These are phyloP conservation scores for Sisymbrium irio DNA, from an alignment of 345 rosid species.

Conservation along the genomic window DNA sequence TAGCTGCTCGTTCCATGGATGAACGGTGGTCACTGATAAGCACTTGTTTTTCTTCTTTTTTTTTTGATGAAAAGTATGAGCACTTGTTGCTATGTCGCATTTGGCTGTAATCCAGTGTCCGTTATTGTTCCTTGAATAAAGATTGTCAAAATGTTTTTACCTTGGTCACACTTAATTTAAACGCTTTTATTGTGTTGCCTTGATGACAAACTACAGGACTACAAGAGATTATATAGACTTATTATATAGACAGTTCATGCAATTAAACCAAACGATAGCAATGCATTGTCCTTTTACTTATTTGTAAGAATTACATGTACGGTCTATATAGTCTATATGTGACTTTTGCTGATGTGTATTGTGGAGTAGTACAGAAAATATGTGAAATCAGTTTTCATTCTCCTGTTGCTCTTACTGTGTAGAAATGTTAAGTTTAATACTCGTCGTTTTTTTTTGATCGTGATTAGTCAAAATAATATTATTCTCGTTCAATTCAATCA, in stretches of 20 bases:
- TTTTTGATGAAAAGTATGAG: no score
- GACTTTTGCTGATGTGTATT: neutral
- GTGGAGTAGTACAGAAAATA: neutral
- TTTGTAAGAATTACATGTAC: slow-evolving; percentile 5
- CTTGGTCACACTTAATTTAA: neutral
- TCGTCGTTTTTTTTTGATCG: neutral
- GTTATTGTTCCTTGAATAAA: neutral
- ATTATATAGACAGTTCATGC: no score
- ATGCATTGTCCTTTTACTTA: neutral
- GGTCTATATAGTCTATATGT: slow-evolving; percentile 1
- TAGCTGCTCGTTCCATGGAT: slow-evolving; percentile 15
- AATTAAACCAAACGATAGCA: no score
- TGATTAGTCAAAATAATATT: neutral
- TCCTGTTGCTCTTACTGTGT: neutral
- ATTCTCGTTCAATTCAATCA: neutral
- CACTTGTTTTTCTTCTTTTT: no score
- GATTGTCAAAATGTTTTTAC: neutral
- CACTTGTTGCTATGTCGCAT: neutral
- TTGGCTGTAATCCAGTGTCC: neutral
- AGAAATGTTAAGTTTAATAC: neutral
- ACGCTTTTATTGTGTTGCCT: neutral
- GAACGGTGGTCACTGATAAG: neutral
- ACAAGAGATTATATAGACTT: no score
- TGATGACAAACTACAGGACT: no score
- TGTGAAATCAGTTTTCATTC: neutral